Conservation (phyloP, 129 eudicot genomes). For the Centella asiatica region DNA sequence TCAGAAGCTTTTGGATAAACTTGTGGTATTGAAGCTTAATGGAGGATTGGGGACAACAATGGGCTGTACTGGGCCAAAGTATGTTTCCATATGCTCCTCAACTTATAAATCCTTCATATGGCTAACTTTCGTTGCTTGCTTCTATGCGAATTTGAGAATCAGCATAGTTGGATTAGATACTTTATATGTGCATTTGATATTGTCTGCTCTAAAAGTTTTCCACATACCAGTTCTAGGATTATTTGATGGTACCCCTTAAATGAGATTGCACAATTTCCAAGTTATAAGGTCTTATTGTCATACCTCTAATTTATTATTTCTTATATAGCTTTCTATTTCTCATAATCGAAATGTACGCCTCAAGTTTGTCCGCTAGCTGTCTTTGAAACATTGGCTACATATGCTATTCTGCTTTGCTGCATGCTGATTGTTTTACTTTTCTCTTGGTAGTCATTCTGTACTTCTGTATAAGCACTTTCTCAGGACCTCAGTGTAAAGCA, state of each 20-base stretch:
- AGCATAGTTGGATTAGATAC: not conserved
- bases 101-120: not conserved
- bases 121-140: not conserved
- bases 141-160: not conserved
- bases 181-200: not conserved
- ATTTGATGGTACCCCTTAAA: too few species aligned
- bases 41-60: slow-evolving; percentile 99
- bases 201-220: too few species aligned
- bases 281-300: not conserved
- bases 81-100: slow-evolving; percentile 18
- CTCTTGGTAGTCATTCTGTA: not conserved
- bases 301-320: too few species aligned
- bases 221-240: too few species aligned
- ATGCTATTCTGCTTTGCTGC: not conserved
- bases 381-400: not conserved
- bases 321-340: too few species aligned
- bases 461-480: not conserved
- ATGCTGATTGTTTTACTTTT: not conserved
- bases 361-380: not conserved
- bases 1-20: slow-evolving; percentile 80
- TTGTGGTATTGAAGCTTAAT: slow-evolving; percentile 97
- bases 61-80: slow-evolving; percentile 99
- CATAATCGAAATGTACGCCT: too few species aligned
- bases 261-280: not conserved
- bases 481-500: not conserved